These are phyloP conservation scores for Wickerhamomyces strasburgensis DNA, from an alignment of 805 yeast genomes.

Conservation along the genomic window DNA sequence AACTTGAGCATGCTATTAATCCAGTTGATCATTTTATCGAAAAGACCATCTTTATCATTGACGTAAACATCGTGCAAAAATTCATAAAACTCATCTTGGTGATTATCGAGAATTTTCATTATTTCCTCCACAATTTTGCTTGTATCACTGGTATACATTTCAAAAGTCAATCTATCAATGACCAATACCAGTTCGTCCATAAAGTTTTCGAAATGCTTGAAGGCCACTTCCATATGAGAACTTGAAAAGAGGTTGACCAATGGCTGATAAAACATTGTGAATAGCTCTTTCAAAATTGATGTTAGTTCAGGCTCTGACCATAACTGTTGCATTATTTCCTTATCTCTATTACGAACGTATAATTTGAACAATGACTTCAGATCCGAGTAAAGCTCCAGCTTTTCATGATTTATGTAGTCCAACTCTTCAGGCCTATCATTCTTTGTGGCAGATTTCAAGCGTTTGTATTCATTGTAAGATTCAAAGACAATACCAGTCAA, in stretches of 20 bases:
- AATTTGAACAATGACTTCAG: slow-evolving; percentile 60
- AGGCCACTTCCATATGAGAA: slow-evolving; percentile 60
- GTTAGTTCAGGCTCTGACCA: slow-evolving; percentile 86
- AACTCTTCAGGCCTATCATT: slow-evolving; percentile 18
- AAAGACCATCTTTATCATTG: slow-evolving; percentile 69
- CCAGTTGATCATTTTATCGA: slow-evolving; percentile 72
- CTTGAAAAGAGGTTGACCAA: slow-evolving; percentile 61
- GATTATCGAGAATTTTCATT: slow-evolving; percentile 60
- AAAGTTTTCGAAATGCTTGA: slow-evolving; percentile 59
- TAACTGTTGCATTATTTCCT: slow-evolving; percentile 63
- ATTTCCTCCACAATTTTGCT: slow-evolving; percentile 65
- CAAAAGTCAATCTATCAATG: slow-evolving; percentile 46
- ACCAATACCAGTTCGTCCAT: slow-evolving; percentile 59
- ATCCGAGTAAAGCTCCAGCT: slow-evolving; percentile 38
- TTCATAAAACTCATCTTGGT: slow-evolving; percentile 64
- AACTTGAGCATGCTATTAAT: slow-evolving; percentile 59
- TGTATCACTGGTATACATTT: slow-evolving; percentile 45
- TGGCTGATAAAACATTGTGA: slow-evolving; percentile 71
- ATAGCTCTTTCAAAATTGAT: slow-evolving; percentile 64
- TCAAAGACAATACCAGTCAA: slow-evolving; percentile 20
- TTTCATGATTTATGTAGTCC: slow-evolving; percentile 20
- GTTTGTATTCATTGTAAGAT: slow-evolving; percentile 23
- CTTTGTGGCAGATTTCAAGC: slow-evolving; percentile 20
- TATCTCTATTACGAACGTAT: slow-evolving; percentile 67
- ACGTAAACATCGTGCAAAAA: slow-evolving; percentile 79